Evolutionary conservation across 768 basidiomycete genomes (phyloP).

Genomic region (Panus rudis): DNA sequence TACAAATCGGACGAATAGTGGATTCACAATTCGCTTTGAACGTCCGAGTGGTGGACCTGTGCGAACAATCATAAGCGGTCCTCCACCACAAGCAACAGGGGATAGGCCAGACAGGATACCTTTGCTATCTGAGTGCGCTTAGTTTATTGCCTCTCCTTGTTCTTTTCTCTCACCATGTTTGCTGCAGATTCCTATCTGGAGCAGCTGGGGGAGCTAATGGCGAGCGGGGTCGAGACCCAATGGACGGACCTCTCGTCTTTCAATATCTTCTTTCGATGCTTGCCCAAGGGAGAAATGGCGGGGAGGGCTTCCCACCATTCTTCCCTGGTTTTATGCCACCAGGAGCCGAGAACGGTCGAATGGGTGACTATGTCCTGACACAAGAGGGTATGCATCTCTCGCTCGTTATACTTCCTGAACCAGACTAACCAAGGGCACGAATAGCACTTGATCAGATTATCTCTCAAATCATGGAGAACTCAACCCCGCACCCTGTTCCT

Average conservation of each 20-base stretch:
- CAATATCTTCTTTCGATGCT: conserved; percentile 68
- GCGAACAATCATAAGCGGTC: conserved; percentile 3
- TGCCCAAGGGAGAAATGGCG: conserved; percentile 35
- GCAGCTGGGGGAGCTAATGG: not conserved
- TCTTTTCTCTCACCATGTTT: conserved; percentile 11
- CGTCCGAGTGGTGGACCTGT: conserved; percentile 9
- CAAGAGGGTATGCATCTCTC: conserved; percentile 62
- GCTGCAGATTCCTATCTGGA: conserved; percentile 22
- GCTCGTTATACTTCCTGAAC: not conserved
- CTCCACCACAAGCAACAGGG: not conserved
- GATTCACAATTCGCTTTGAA: conserved; percentile 17
- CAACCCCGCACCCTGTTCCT: conserved; percentile 69
- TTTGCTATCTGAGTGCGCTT: conserved; percentile 9
- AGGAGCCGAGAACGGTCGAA: conserved; percentile 44
- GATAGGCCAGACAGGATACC: conserved; percentile 7
- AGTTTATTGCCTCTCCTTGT: not conserved
- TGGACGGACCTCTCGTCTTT: conserved; percentile 58
- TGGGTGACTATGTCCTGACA: conserved; percentile 90
- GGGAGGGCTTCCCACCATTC: conserved; percentile 27
- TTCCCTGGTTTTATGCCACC: conserved; percentile 28
- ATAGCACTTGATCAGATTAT: conserved; percentile 76
- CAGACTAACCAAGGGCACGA: not conserved
- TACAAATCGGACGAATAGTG: too few species aligned
- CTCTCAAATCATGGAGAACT: conserved; percentile 80
- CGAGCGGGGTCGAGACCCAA: conserved; percentile 27